phyloP scores from a whole-genome alignment of 2,329 filamentous ascomycete species.

The Colletotrichum navitas region DNA sequence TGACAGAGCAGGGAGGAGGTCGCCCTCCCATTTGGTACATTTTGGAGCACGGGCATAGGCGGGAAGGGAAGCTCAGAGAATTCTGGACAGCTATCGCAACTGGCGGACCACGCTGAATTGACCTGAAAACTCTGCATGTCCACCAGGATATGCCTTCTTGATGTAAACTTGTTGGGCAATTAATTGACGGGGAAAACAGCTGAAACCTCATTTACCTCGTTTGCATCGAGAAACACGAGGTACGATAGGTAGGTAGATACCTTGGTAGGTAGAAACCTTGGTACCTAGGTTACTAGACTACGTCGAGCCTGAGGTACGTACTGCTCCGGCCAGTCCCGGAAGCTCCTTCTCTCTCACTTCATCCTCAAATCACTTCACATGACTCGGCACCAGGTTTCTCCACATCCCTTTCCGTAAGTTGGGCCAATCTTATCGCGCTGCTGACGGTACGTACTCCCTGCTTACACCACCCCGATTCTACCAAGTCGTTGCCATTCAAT shows the following conservation, averaged over 20 bases:
- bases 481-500: too few relatives aligned
- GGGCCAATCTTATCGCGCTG: not conserved
- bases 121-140: not conserved
- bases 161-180: not conserved
- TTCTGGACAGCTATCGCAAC: not conserved
- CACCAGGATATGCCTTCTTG: not conserved
- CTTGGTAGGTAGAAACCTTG: too few relatives aligned
- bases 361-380: conserved; percentile 2
- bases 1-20: not conserved
- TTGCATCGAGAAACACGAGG: conserved; percentile 21
- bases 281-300: too few relatives aligned
- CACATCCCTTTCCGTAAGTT: conserved; percentile 10
- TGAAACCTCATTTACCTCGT: conserved; percentile 2
- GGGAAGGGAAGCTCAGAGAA: not conserved
- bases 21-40: too few relatives aligned
- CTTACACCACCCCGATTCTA: too few relatives aligned
- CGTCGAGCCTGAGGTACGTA: conserved; percentile 8
- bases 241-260: not conserved
- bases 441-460: conserved; percentile 18
- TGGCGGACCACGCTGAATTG: not conserved
- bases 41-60: not conserved
- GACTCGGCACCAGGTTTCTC: conserved; percentile 1
- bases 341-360: not conserved
- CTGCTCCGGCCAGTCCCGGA: conserved; percentile 1
- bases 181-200: not conserved